Evolutionary conservation across 2,329 filamentous ascomycete genomes (phyloP).

Genomic region (Aureobasidium uvarum): DNA sequence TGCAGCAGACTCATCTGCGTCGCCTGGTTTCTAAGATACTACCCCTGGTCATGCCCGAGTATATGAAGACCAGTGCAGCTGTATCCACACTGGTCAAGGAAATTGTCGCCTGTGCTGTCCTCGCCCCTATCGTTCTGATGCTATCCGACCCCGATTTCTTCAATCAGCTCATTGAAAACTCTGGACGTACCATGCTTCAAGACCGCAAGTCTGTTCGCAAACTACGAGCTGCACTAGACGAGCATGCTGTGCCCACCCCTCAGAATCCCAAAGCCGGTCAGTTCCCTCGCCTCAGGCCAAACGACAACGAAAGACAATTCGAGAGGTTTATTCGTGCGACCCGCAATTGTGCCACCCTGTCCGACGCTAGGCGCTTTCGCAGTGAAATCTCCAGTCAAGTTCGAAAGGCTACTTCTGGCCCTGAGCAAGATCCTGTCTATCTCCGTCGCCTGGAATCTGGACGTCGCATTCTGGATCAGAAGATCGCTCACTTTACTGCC

Average conservation of each 20-base stretch:
- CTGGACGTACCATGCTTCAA: constrained; percentile 71
- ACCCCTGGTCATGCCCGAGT: constrained; percentile 69
- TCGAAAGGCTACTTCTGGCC: constrained; percentile 69
- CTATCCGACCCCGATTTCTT: constrained; percentile 92
- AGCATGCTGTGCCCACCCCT: constrained; percentile 83
- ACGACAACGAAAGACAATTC: constrained; percentile 88
- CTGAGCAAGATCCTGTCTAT: constrained; percentile 83
- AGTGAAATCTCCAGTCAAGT: constrained; percentile 91
- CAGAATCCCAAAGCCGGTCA: constrained; percentile 62
- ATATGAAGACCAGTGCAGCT: constrained; percentile 72
- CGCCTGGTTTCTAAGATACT: constrained; percentile 69
- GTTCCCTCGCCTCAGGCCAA: constrained; percentile 75
- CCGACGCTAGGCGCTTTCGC: constrained; percentile 86
- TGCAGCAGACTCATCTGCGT: constrained; percentile 86
- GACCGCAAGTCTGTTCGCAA: constrained; percentile 94
- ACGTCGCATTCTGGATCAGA: constrained; percentile 84
- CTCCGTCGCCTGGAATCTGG: constrained; percentile 87
- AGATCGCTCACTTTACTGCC: constrained; percentile 75
- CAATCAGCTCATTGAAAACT: constrained; percentile 94
- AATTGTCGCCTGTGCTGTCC: constrained; percentile 86
- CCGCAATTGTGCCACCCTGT: constrained; percentile 82
- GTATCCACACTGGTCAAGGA: constrained; percentile 81
- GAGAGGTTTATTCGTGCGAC: constrained; percentile 92
- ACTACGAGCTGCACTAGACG: constrained; percentile 84
- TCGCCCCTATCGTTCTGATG: constrained; percentile 75